These are phyloP conservation scores for Boletus sensibilis DNA, from an alignment of 768 basidiomycete species.

Conservation along the genomic window DNA sequence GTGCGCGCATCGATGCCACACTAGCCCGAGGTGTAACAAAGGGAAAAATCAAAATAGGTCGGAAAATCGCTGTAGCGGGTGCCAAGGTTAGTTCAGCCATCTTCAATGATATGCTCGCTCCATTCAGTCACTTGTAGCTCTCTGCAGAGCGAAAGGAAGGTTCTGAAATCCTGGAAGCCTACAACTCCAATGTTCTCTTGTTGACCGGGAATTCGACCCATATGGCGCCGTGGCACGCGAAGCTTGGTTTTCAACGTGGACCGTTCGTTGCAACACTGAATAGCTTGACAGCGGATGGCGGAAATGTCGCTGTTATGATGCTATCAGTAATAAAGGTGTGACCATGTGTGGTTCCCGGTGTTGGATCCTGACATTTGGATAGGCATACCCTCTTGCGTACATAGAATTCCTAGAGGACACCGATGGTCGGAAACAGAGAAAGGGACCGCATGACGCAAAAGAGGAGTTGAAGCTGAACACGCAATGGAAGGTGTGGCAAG, in stretches of 20 bases:
- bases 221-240: constrained; percentile 84
- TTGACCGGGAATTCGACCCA: constrained; percentile 85
- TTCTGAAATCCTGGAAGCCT: constrained; percentile 78
- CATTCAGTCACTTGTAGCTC: constrained; percentile 44
- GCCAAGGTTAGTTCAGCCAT: constrained; percentile 58
- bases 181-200: constrained; percentile 60
- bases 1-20: constrained; percentile 71
- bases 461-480: constrained; percentile 65
- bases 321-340: constrained; percentile 65
- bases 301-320: constrained; percentile 71
- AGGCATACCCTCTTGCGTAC: constrained; percentile 77
- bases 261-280: constrained; percentile 75
- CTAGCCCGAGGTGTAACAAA: constrained; percentile 67
- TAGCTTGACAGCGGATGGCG: constrained; percentile 81
- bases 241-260: constrained; percentile 70
- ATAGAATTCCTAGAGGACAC: constrained; percentile 60
- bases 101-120: neutral
- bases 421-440: constrained; percentile 47
- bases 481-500: constrained; percentile 64
- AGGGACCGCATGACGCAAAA: constrained; percentile 64
- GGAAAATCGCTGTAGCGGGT: constrained; percentile 79
- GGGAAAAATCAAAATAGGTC: constrained; percentile 69
- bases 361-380: neutral
- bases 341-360: neutral
- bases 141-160: constrained; percentile 72